Percentiles rank a stretch among this genome's conserved stretches.
These are phyloP conservation scores for Colletotrichum sidae DNA, from an alignment of 2,329 filamentous ascomycete species.

Conservation along the genomic window DNA sequence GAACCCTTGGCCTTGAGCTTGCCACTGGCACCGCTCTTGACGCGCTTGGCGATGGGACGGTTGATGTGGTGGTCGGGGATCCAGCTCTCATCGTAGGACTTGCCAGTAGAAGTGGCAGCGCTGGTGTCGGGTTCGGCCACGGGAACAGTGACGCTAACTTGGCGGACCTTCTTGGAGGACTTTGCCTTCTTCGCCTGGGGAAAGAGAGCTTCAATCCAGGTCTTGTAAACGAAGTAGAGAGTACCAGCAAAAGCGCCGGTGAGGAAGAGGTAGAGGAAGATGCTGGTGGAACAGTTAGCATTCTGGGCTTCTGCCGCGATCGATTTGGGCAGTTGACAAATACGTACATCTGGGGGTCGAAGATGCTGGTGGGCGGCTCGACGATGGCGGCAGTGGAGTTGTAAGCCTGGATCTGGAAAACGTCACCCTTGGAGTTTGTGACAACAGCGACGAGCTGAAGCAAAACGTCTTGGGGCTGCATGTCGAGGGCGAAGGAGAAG, in stretches of 20 bases:
- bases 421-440: conserved; percentile 70
- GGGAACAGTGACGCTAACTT: conserved; percentile 70
- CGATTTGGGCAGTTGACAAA: background rate
- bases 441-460: conserved; percentile 83
- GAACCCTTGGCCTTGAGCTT: conserved; percentile 48
- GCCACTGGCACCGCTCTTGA: conserved; percentile 67
- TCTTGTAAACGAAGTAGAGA: conserved; percentile 97
- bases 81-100: conserved; percentile 92
- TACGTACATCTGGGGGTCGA: conserved; percentile 94
- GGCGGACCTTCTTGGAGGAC: conserved; percentile 73
- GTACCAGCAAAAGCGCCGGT: conserved; percentile 80
- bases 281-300: conserved; percentile 62
- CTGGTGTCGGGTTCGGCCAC: conserved; percentile 79
- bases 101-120: conserved; percentile 74
- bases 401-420: conserved; percentile 84
- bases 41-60: conserved; percentile 78
- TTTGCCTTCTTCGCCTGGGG: conserved; percentile 83
- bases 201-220: conserved; percentile 96
- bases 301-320: conserved; percentile 59
- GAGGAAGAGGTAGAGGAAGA: conserved; percentile 97
- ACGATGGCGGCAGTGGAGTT: conserved; percentile 88
- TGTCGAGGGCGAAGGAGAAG: conserved; percentile 88
- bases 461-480: conserved; percentile 90
- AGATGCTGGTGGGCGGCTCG: conserved; percentile 89
- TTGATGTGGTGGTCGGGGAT: conserved; percentile 91